These are phyloP conservation scores for Pterocarpus macrocarpus DNA, from an alignment of 306 rosid genomes.

Conservation along the genomic window DNA sequence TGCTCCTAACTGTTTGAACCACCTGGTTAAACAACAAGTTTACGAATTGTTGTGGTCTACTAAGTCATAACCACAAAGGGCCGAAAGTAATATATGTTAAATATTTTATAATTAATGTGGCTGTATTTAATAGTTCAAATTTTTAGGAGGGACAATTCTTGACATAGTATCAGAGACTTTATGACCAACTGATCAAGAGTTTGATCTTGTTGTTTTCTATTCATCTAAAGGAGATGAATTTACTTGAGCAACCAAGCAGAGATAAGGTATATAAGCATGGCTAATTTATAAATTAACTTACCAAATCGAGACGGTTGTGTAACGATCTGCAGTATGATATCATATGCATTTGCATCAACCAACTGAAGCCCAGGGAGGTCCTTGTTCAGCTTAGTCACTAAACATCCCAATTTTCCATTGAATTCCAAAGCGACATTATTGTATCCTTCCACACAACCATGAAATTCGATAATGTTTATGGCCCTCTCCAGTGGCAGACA, in stretches of 20 bases:
- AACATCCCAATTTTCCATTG: slow-evolving; percentile 57
- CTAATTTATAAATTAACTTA: not conserved
- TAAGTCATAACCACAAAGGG: too few species aligned
- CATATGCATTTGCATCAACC: slow-evolving; percentile 54
- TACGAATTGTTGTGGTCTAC: too few species aligned
- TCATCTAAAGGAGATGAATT: too few species aligned
- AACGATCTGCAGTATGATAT: slow-evolving; percentile 45
- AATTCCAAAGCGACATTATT: slow-evolving; percentile 64
- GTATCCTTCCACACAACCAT: slow-evolving; percentile 56
- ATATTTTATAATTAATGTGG: too few species aligned
- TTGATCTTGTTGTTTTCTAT: too few species aligned
- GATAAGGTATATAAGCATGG: not conserved
- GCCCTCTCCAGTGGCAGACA: slow-evolving; percentile 73
- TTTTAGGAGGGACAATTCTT: too few species aligned
- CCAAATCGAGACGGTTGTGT: slow-evolving; percentile 59
- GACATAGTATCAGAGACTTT: too few species aligned
- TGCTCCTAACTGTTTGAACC: too few species aligned
- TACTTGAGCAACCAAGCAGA: not conserved
- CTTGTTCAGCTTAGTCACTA: slow-evolving; percentile 56
- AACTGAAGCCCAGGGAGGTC: slow-evolving; percentile 57
- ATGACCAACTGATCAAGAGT: too few species aligned
- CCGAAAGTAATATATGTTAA: too few species aligned
- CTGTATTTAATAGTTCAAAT: too few species aligned
- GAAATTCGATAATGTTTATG: slow-evolving; percentile 49
- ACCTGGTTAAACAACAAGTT: too few species aligned